Evolutionary conservation across 2,329 filamentous ascomycete species (phyloP), one percentile per base, ranked within the genome.

Genomic region (Didymosphaeria variabile): DNA sequence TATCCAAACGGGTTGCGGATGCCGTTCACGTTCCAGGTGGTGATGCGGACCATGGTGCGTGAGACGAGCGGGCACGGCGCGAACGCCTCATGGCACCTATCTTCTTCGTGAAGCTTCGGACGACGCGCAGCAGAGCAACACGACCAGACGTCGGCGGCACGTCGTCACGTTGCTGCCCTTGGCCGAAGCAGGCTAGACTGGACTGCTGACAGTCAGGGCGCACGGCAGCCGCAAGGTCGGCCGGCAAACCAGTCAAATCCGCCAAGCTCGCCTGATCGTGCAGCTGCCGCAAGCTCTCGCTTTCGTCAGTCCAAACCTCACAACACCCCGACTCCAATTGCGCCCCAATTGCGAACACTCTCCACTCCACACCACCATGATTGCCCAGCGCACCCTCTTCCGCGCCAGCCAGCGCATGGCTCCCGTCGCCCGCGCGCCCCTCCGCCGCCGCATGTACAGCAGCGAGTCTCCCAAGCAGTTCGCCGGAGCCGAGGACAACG

Each of bases 1-100:
- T 85, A 84, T 45, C 80, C 79, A 72, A 85, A 84, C n/a, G 83
- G 83, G 65, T 85, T 85, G 63, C 83, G 81, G 60, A 85, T 84
- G 72, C 83, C 83, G 64, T 85, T 85, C 72, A 85, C 83, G 72
- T 85, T 85, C 83, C 81, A 83, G 55, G 73, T 75, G 40, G 92
- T 95, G 70, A 97, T 92, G 63, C 93, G 89, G 66, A 96, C 82
- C 91, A 93, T 93, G 21, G 71, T 84, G 49, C 47, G 46, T 21
- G 32, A 45, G 23, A 12, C 36, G 49, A 15, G 8, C 6, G 40
- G 26, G 8, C n/a, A 50, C 46, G 44, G 44, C 44, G 44, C 44
- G 44, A 46, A 46, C 44, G 44, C 44, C 44, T 46, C 44, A 23
- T 46, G 44, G 21, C 44, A 46, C 21, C 44, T 23, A 5, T 46